Percentiles rank a stretch among this genome's conserved stretches.
Conservation (phyloP, 371 early-diverging fungal genomes). For the Dipsacomyces acuminosporus region DNA sequence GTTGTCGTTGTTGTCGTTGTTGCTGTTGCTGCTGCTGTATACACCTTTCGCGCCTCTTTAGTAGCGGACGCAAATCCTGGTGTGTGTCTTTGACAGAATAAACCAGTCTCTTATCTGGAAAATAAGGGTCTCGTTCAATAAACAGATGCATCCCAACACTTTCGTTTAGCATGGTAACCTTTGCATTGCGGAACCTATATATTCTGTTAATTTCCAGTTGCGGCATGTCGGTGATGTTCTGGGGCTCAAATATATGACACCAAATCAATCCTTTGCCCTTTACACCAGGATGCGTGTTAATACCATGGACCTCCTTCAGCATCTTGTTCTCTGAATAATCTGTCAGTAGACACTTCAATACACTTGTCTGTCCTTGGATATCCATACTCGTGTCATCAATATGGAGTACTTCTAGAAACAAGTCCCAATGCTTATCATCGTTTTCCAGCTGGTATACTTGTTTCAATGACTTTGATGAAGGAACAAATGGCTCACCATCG, state of each 20-base stretch:
- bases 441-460: too few species aligned
- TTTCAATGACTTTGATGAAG: too few species aligned
- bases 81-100: neutral
- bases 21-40: neutral
- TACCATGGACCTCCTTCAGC: neutral
- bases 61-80: neutral
- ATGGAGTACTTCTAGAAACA: too few species aligned
- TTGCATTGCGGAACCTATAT: constrained; percentile 2
- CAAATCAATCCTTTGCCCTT: neutral
- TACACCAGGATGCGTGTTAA: neutral
- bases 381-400: too few species aligned
- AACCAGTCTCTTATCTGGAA: neutral
- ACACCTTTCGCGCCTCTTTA: neutral
- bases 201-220: neutral
- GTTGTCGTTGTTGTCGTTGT: too few species aligned
- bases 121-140: neutral
- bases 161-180: neutral
- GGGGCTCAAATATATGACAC: constrained; percentile 1
- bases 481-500: too few species aligned
- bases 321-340: constrained; percentile 12
- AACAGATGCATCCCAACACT: neutral
- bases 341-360: constrained; percentile 7
- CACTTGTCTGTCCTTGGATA: too few species aligned
- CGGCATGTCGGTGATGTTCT: constrained; percentile 5
- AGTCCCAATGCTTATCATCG: too few species aligned